Conservation (phyloP, 805 yeast species). For the Candida maesae region DNA sequence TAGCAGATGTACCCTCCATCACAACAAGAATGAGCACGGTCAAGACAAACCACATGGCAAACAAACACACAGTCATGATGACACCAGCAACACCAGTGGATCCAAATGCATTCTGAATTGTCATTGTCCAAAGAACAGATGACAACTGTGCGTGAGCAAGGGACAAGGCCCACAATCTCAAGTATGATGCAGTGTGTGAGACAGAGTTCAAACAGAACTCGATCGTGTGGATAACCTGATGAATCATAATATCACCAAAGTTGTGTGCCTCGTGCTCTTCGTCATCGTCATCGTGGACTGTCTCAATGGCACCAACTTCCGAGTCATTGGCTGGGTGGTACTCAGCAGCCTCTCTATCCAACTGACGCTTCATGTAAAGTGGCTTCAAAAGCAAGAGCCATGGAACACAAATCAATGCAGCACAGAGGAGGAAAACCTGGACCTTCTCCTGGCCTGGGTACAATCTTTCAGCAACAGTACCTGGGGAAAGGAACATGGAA, state of each 20-base stretch:
- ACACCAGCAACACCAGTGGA: slow-evolving; percentile 55
- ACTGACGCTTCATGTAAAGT: slow-evolving; percentile 46
- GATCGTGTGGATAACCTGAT: slow-evolving; percentile 95
- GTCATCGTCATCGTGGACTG: slow-evolving; percentile 9
- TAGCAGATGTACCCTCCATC: slow-evolving; percentile 99
- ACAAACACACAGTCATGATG: slow-evolving; percentile 68
- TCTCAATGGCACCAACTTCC: slow-evolving; percentile 1
- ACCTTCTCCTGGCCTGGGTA: slow-evolving; percentile 76
- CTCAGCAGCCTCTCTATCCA: slow-evolving; percentile 34
- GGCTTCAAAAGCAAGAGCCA: slow-evolving; percentile 88
- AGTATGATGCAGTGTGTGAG: slow-evolving; percentile 96
- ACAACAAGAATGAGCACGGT: slow-evolving; percentile 88
- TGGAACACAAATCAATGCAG: slow-evolving; percentile 91
- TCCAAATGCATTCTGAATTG: slow-evolving; percentile 75
- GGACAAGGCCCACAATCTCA: slow-evolving; percentile 95
- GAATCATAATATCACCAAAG: slow-evolving; percentile 93
- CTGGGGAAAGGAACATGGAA: slow-evolving; percentile 93
- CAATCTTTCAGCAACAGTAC: slow-evolving; percentile 73
- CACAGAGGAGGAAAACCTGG: slow-evolving; percentile 64
- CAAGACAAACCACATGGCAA: slow-evolving; percentile 91
- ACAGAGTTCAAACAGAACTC: slow-evolving; percentile 97
- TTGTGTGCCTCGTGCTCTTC: slow-evolving; percentile 45
- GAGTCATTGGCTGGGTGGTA: slow-evolving; percentile 31
- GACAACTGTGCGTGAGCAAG: slow-evolving; percentile 96
- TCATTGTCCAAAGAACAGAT: slow-evolving; percentile 95